Percentiles rank a stretch among this genome's conserved stretches.
Conservation (phyloP, 345 rosid species). For the Abelmoschus esculentus region DNA sequence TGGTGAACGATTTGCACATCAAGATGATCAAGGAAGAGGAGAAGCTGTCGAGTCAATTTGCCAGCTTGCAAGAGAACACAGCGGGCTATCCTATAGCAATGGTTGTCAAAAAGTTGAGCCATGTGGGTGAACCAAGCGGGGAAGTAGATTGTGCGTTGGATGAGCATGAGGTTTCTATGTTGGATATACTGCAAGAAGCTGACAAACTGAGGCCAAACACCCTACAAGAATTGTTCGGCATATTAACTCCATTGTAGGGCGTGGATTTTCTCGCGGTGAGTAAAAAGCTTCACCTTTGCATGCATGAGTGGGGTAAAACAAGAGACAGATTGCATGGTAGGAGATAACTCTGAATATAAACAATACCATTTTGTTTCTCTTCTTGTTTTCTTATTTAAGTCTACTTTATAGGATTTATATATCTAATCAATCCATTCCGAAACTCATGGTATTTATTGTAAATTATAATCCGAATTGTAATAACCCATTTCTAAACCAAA, state of each 20-base stretch:
- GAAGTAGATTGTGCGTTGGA: not conserved
- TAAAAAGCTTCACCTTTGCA: slow-evolving; percentile 11
- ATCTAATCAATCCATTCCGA: not conserved
- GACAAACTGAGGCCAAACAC: slow-evolving; percentile 10
- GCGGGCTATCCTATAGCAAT: not conserved
- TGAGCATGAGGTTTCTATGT: not conserved
- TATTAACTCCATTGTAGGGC: not conserved
- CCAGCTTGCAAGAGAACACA: not conserved
- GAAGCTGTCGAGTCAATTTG: not conserved
- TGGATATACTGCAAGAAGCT: not conserved
- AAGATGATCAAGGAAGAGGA: not conserved
- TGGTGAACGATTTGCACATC: not conserved
- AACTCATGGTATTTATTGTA: not conserved
- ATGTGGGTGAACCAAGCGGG: not conserved
- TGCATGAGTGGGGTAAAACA: slow-evolving; percentile 1
- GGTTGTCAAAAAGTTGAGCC: not conserved
- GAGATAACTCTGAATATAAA: not conserved
- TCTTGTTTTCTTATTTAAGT: not conserved
- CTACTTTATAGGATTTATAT: not conserved
- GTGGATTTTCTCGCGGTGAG: not conserved
- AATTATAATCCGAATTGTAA: too few relatives aligned
- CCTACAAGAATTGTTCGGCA: not conserved
- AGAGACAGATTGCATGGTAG: slow-evolving; percentile 1
- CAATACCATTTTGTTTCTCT: not conserved
- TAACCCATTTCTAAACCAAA: too few relatives aligned